Percentiles rank a stretch among this genome's conserved stretches.
Conservation (phyloP, 768 basidiomycete species). For the Pleurotus tuber-regium region DNA sequence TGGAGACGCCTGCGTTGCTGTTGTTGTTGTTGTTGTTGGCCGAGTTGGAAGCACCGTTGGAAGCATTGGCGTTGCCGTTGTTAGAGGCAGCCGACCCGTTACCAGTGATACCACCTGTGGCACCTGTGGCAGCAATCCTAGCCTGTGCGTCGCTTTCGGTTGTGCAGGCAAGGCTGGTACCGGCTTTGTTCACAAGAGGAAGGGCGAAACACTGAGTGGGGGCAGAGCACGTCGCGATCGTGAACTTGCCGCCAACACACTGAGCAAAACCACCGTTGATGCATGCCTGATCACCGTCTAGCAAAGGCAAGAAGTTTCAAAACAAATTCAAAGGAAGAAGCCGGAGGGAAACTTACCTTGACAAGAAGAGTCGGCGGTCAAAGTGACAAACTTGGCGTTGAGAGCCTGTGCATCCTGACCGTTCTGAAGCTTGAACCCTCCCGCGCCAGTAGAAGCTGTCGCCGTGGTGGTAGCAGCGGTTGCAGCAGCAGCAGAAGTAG, state of each 20-base stretch:
- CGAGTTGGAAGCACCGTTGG: too few species aligned
- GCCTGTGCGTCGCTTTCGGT: conserved; percentile 11
- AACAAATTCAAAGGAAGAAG: conserved; percentile 4
- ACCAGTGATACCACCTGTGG: conserved; percentile 39
- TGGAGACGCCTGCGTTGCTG: conserved; percentile 2
- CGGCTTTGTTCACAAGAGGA: conserved; percentile 51
- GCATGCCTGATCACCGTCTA: conserved; percentile 44
- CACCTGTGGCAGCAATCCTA: conserved; percentile 22
- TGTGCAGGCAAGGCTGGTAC: conserved; percentile 52
- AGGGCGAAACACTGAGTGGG: conserved; percentile 45
- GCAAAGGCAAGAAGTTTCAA: conserved; percentile 27
- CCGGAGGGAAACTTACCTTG: conserved; percentile 21
- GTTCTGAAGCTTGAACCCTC: conserved; percentile 39
- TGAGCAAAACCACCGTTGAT: conserved; percentile 46
- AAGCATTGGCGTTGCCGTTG: conserved; percentile 1
- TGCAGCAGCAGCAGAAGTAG: conserved; percentile 15
- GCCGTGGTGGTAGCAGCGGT: conserved; percentile 11
- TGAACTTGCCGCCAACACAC: conserved; percentile 49
- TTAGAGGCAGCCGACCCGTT: neutral
- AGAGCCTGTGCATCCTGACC: conserved; percentile 49
- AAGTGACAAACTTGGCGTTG: conserved; percentile 48
- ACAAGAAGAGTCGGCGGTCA: conserved; percentile 47
- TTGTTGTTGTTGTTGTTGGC: neutral
- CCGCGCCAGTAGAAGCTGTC: conserved; percentile 15
- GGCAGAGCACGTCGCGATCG: conserved; percentile 32